Conservation (phyloP, 352 stramenopile genomes). For the Phytophthora niederhauseri region DNA sequence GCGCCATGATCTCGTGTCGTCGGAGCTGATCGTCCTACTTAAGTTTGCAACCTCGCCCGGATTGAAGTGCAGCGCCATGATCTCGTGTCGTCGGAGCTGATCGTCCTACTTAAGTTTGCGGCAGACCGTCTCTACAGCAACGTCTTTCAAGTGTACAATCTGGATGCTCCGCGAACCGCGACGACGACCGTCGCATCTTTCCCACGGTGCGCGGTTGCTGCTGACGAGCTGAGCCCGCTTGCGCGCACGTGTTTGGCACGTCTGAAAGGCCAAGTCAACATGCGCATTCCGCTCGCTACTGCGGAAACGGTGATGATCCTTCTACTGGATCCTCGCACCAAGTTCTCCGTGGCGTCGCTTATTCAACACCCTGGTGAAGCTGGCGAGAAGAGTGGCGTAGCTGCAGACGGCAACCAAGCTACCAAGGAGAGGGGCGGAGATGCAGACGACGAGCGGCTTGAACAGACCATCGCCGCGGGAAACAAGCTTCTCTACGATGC, state of each 20-base stretch:
- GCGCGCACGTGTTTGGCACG: background rate
- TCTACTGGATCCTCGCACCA: constrained; percentile 8
- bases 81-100: constrained; percentile 12
- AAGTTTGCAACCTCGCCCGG: constrained; percentile 7
- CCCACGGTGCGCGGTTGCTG: background rate
- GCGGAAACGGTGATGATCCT: constrained; percentile 7
- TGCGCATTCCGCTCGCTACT: background rate
- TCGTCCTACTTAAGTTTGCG: constrained; percentile 11
- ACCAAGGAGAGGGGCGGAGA: background rate
- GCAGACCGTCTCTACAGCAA: constrained; percentile 2
- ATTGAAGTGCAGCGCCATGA: constrained; percentile 18
- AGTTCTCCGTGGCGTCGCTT: constrained; percentile 2
- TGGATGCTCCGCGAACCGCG: background rate
- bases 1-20: background rate
- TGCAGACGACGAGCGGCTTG: background rate
- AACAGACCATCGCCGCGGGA: background rate
- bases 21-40: constrained; percentile 15
- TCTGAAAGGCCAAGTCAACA: constrained; percentile 5
- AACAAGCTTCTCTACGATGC: background rate
- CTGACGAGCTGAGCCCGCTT: background rate
- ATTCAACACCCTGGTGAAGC: background rate
- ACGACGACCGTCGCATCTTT: constrained; percentile 2
- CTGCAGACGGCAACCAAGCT: background rate
- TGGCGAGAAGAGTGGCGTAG: background rate
- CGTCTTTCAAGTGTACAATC: background rate